These are phyloP conservation scores for Fusarium mundagurra DNA, from an alignment of 2,329 filamentous ascomycete genomes.

Conservation along the genomic window DNA sequence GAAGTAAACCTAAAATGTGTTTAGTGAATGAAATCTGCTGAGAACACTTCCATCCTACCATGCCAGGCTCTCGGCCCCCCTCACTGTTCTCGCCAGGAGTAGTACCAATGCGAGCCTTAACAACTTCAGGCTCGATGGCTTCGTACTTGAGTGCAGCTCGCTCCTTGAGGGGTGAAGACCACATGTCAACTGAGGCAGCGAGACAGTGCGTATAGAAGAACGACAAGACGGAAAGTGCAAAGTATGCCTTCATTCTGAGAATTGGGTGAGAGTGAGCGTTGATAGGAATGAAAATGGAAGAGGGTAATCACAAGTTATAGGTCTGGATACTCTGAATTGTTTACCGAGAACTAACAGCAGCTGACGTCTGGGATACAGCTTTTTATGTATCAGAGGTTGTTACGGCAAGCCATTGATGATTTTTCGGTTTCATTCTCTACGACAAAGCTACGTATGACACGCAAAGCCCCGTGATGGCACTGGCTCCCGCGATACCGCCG, in stretches of 20 bases:
- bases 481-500: conserved; percentile 22
- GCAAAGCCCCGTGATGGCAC: conserved; percentile 24
- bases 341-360: conserved; percentile 2
- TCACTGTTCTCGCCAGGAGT: conserved; percentile 27
- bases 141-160: conserved; percentile 23
- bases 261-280: not conserved
- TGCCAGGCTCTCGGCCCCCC: conserved; percentile 23
- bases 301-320: not conserved
- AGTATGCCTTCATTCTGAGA: conserved; percentile 30
- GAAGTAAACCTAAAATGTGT: conserved; percentile 36
- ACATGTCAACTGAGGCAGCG: conserved; percentile 37
- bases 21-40: not conserved
- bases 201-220: conserved; percentile 21
- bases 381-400: conserved; percentile 23
- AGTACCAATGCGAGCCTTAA: conserved; percentile 37
- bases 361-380: not conserved
- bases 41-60: conserved; percentile 12
- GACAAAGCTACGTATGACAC: conserved; percentile 25
- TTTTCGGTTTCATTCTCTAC: not conserved
- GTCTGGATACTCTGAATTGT: not conserved
- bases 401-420: not conserved
- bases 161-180: conserved; percentile 29
- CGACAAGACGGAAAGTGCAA: conserved; percentile 14
- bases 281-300: not conserved
- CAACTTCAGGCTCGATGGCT: conserved; percentile 31